phyloP scores from a whole-genome alignment of 106 monocot genomes.

The Dioscorea zingiberensis region DNA sequence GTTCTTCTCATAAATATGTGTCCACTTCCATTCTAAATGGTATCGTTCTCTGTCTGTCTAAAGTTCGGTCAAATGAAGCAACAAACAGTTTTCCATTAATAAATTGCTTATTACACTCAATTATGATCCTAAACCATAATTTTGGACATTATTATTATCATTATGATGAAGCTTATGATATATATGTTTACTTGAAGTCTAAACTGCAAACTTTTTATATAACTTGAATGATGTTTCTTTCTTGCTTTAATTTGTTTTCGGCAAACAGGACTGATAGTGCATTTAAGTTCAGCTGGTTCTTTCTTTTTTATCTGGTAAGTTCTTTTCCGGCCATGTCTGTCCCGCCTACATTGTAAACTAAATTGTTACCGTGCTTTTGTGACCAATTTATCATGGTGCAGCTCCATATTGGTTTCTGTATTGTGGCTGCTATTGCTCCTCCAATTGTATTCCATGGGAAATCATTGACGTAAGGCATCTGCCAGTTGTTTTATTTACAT shows the following conservation, averaged over 20 bases:
- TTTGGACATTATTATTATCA: too few species aligned
- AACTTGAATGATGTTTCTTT: neutral
- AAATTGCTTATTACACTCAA: too few species aligned
- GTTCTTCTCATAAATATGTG: too few species aligned
- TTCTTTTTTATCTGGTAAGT: slow-evolving; percentile 41
- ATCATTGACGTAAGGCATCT: slow-evolving; percentile 57
- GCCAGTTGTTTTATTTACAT: neutral
- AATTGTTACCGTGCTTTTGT: neutral
- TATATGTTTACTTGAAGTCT: neutral
- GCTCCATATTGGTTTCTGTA: slow-evolving; percentile 73
- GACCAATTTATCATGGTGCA: slow-evolving; percentile 17
- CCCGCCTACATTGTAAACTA: neutral
- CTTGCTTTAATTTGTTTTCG: slow-evolving; percentile 7
- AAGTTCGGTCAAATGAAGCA: too few species aligned
- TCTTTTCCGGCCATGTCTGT: neutral
- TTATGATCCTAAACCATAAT: too few species aligned
- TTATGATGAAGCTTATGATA: too few species aligned
- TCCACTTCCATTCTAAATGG: too few species aligned
- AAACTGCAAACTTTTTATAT: too few species aligned
- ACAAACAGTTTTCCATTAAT: too few species aligned
- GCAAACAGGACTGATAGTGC: slow-evolving; percentile 87
- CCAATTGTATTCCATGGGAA: slow-evolving; percentile 68
- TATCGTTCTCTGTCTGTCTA: too few species aligned
- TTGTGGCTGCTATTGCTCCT: slow-evolving; percentile 77
- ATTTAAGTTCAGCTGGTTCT: slow-evolving; percentile 91